Base-by-base conservation (phyloP, 1,139 yeast genomes). In the Wickerhamomyces sp. region DNA sequence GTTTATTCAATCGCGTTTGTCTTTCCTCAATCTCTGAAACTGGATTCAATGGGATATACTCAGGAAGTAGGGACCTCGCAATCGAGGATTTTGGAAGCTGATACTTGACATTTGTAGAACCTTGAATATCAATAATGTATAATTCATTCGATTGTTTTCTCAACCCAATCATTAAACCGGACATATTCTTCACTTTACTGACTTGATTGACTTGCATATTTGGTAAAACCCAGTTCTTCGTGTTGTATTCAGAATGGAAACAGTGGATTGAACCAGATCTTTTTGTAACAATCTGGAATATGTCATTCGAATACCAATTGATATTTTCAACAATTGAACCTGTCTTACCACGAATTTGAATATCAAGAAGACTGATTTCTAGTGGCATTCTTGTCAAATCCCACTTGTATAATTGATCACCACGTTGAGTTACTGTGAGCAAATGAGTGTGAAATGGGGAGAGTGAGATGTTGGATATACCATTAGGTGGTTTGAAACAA, bases 351-450 rank as follows among this genome's bases (percentile, higher is more conserved):
- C 88, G 62, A 10, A 59, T 60, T 46, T 77, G 79, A 43, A 75
- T 73, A 12, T 84, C 87, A 33, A 76, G 55, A 17, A 80, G 58
- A 0, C 74, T 62, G 4, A 80, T 66, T 42, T 75, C 75, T 1
- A 48, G 49, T 1, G 80, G 76, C 24, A 70, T 58, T 39, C 69
- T 67, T 29, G 78, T 66, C 36, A 74, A 63, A 49, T 81, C 89
- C 82, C 86, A 81, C 44, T 78, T 63, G 47, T 67, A 78, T 11
- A 80, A 61, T 32, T 66, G 68, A 50, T 81, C 88, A 3, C 89
- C 89, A 36, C 84, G 64, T 15, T 58, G 51, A 16, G 74, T 71
- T 4, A 72, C 69, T n/a, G 80, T 73, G 1, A 78, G 72, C 34
- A 81, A 53, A 23, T 74, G 72, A 25, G 76, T 55, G 48, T 80